Conservation (phyloP, 495 filamentous ascomycete genomes). For the Hamigera avellanea region DNA sequence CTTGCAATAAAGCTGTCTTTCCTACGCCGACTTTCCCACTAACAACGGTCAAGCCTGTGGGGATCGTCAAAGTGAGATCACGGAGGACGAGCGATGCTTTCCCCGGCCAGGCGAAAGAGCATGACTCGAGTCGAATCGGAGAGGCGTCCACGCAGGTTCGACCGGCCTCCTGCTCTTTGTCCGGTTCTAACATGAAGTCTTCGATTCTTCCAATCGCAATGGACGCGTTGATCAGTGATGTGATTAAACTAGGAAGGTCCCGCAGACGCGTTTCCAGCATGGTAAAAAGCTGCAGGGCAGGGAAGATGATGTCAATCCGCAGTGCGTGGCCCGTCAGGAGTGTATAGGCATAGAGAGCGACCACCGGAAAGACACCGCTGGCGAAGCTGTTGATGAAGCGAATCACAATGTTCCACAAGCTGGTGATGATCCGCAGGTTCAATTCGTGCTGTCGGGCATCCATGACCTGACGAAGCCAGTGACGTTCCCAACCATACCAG, state of each 20-base stretch:
- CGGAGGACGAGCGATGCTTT: constrained; percentile 46
- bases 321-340: constrained; percentile 49
- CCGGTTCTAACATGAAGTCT: constrained; percentile 71
- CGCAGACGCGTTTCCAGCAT: constrained; percentile 60
- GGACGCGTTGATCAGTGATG: constrained; percentile 58
- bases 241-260: constrained; percentile 60
- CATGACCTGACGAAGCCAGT: constrained; percentile 67
- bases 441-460: constrained; percentile 56
- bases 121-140: constrained; percentile 41
- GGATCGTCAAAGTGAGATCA: constrained; percentile 48
- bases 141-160: constrained; percentile 17
- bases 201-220: constrained; percentile 71
- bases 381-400: constrained; percentile 50
- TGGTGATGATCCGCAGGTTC: constrained; percentile 50
- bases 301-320: constrained; percentile 69
- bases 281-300: constrained; percentile 63
- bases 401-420: constrained; percentile 47
- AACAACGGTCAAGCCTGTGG: constrained; percentile 53
- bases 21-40: constrained; percentile 67
- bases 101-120: constrained; percentile 71
- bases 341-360: constrained; percentile 70
- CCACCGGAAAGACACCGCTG: constrained; percentile 62
- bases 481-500: constrained; percentile 79
- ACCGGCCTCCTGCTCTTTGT: constrained; percentile 44
- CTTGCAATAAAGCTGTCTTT: constrained; percentile 71